Base-by-base conservation (phyloP, 805 yeast species). In the Ogataea pignaliae region DNA sequence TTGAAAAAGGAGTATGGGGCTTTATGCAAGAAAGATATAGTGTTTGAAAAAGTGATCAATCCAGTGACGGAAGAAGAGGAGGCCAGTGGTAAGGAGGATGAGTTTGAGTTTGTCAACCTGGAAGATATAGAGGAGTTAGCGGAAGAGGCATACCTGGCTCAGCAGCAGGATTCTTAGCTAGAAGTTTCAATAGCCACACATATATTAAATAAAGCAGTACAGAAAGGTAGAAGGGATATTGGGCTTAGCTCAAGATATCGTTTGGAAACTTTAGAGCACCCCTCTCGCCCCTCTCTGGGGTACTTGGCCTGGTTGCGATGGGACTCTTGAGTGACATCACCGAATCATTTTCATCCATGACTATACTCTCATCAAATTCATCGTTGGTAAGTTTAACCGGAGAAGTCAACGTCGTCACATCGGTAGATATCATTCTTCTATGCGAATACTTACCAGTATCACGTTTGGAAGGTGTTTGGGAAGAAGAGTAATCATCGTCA, bases 51-150 rank as follows among this genome's bases (percentile, higher is more conserved):
- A 50, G 56, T 68, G 2, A 55, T 70, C 29, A 53, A 46, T 16
- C 49, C 60, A 13, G 79, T 51, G 67, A 75, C 65, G 29, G 70
- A 68, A 21, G 58, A 64, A n/a, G 59, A 66, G 10, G 73, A 64
- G 12, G 60, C 67, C 35, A 67, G 60, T 36, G 56, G 50, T 13
- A 61, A 55, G 10, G 59, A 59, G 3, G 69, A 63, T 10, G 73
- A 70, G 18, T 60, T 77, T 43, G 61, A 69, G 18, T 74, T 69
- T 9, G 55, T 81, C 43, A 76, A 70, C 32, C 58, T 83, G 31
- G 60, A 51, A 10, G 88, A 83, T 48, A 73, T 83, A 44, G 88
- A 83, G 56, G 59, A 64, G 13, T 63, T 81, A 54, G 82, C 85
- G 0, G 83, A 79, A 47, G 68, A 65, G 16, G 73, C 76, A 54